These are phyloP conservation scores for Agrocybe pediades DNA, from an alignment of 768 basidiomycete genomes.

Conservation along the genomic window DNA sequence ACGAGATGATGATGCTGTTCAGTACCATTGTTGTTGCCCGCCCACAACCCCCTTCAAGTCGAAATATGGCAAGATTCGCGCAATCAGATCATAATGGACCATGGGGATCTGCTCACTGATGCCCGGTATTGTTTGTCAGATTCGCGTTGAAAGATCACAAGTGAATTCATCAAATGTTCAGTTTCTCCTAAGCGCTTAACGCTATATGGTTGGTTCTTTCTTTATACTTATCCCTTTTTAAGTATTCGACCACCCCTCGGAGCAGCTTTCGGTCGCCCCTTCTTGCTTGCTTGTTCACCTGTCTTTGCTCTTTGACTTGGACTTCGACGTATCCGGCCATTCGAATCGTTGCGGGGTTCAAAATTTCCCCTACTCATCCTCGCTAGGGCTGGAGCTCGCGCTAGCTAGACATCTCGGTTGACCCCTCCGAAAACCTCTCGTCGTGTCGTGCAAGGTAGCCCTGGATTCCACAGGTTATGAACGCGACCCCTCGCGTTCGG, in stretches of 20 bases:
- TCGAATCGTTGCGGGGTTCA: no score
- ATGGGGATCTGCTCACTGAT: background rate
- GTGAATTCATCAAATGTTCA: background rate
- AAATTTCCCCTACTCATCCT: no score
- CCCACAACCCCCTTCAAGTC: background rate
- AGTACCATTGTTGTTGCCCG: slow-evolving; percentile 1
- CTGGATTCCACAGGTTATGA: slow-evolving; percentile 11
- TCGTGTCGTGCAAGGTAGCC: slow-evolving; percentile 1
- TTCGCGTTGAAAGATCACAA: no score
- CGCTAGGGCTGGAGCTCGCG: background rate
- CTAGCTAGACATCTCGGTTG: background rate
- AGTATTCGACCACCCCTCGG: background rate
- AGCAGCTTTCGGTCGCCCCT: background rate
- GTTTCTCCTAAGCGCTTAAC: slow-evolving; percentile 15
- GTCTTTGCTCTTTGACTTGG: background rate
- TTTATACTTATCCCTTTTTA: slow-evolving; percentile 4
- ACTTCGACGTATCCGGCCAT: no score
- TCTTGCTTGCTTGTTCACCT: background rate
- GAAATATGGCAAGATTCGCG: background rate
- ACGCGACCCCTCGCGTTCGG: slow-evolving; percentile 6
- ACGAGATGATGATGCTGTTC: background rate
- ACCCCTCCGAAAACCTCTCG: no score
- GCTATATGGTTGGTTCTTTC: slow-evolving; percentile 15
- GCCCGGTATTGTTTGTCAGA: no score
- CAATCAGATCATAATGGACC: background rate